Base-by-base conservation (phyloP, 345 rosid species). In the Camelina laxa region DNA sequence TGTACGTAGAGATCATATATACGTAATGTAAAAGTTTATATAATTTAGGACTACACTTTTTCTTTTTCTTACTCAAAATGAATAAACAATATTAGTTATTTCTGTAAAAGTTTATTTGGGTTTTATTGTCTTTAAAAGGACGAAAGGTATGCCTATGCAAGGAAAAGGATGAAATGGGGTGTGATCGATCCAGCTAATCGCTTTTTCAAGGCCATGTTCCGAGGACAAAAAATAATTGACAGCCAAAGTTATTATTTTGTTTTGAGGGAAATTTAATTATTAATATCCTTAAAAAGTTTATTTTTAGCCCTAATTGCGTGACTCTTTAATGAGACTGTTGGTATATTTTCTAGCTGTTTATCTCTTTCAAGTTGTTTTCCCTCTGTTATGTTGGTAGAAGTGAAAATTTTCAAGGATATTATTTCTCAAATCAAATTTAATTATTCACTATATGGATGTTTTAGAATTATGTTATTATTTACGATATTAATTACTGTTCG, bases 251-350 rank as follows among this genome's bases (percentile, higher is more conserved):
- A 70, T 81, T 35, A 57, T 73, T 80, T 84, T 83, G 75, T 65
- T 80, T 75, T 82, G 75, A 81, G 76, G 83, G 72, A 76, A 35
- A 45, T 1, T 76, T 44, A 20, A 61, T 45, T 73, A 73, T 42
- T 60, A 61, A 53, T 67, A 67, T 89, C 47, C n/a, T 76, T 63
- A 36, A 79, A 92, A 92, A 90, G 91, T 87, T 86, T 89, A 88
- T 51, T 89, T 90, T 89, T 72, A 84, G 78, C 86, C 80, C 79
- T 78, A 82, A 79, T 80, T 57, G 55, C 60, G 48, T 64, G 6
- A 38, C 49, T 68, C 56, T 75, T 59, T 22, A 6, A 48, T 48
- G 65, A 9, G 41, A 22, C 24, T 19, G 54, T 30, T 19, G 22
- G 48, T 16, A 31, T 20, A 9, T 57, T 70, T 57, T 35, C 6